phyloP scores from a whole-genome alignment of 2,329 filamentous ascomycete genomes.

The Fusarium sp. region DNA sequence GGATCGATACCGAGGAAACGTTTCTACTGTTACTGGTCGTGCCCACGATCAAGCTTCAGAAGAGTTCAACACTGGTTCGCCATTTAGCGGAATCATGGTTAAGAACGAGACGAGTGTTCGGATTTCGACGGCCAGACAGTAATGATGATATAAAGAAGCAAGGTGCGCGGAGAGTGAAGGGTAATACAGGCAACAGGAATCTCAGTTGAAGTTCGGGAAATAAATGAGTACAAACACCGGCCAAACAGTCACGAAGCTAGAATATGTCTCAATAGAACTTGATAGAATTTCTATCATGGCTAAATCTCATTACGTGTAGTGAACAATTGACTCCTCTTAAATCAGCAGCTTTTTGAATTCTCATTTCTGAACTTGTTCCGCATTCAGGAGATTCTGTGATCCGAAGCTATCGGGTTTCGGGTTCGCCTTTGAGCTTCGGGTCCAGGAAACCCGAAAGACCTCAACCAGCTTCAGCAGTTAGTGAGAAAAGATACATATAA shows the following conservation, averaged over 20 bases:
- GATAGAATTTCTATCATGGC: not conserved
- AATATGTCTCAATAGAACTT: not conserved
- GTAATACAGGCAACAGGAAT: not conserved
- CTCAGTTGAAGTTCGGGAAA: not conserved
- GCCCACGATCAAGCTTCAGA: not conserved
- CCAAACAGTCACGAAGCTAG: not conserved
- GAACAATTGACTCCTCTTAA: too few species aligned
- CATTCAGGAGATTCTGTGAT: too few species aligned
- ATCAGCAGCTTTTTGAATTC: too few species aligned
- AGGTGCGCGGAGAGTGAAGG: too few species aligned
- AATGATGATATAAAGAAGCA: not conserved
- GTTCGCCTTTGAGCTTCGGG: not conserved
- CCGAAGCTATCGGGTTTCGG: not conserved
- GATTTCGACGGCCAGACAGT: slow-evolving; percentile 11
- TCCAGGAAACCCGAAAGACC: fast-evolving
- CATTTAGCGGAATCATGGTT: slow-evolving; percentile 37
- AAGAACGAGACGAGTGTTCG: slow-evolving; percentile 40
- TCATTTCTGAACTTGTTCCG: not conserved
- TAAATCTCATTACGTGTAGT: not conserved
- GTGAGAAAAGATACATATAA: fast-evolving
- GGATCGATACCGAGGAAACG: slow-evolving; percentile 28
- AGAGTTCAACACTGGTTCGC: not conserved
- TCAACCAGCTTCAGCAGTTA: not conserved
- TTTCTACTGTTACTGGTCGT: slow-evolving; percentile 29
- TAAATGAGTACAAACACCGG: too few species aligned